Base-by-base conservation (phyloP, 2,329 filamentous ascomycete species). In the Ilyonectria mors-panacis region DNA sequence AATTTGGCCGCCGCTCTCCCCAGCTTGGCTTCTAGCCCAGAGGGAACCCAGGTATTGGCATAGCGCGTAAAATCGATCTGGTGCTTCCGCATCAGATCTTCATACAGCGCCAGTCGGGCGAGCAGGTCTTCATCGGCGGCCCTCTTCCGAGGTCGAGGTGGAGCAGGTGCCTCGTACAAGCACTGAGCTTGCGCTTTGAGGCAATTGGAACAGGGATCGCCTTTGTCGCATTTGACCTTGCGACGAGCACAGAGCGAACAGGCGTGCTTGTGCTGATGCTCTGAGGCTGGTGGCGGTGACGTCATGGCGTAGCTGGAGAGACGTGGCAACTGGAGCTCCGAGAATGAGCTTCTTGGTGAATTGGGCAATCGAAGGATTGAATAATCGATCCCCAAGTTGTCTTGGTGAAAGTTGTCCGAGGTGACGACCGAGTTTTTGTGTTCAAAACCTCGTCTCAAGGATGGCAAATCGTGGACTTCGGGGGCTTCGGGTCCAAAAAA, bases 201-300 rank as follows among this genome's bases (percentile, higher is more conserved):
- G 59, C 84, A 86, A 66, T 85, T 85, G 8, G 80, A 80, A 61
- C 84, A 86, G 1, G 83, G 82, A 1, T 75, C 71, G 15, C 67
- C 67, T 48, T 79, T 78, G 67, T 85, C 79, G 67, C 84, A 86
- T 58, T 79, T 84, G 60, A 75, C 67, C 13, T 74, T 74, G 2
- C 72, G 72, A 13, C 72, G 72, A 4, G 72, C 63, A 53, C 72
- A 74, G 1, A 71, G 30, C 2, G 63, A 62, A 2, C 73, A 75
- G 2, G 73, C 72, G 5, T 73, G n/a, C 51, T 69, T 75, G n/a
- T 37, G 56, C 6, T 51, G 21, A 2, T n/a, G 45, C 26, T 15
- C 1, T 13, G 39, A n/a, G 17, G 39, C 8, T n/a, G 39, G 8
- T n/a, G 39, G 39, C 5, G 7, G 15, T 42, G 39, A n/a, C 17